phyloP scores from a whole-genome alignment of 257 asterid genomes.

The Solanum bulbocastanum region DNA sequence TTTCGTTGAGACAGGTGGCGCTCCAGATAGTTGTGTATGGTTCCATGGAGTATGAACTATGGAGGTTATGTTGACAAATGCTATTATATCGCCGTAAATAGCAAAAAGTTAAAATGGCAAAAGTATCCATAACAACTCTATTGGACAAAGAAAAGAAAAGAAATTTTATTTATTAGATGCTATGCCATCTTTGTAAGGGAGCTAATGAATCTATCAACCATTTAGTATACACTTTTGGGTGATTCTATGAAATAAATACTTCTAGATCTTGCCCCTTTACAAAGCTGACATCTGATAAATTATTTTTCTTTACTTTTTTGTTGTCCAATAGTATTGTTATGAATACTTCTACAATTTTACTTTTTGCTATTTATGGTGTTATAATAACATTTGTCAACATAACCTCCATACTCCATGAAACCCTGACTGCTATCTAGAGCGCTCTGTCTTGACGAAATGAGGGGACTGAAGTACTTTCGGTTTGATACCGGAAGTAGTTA shows the following conservation, averaged over 20 bases:
- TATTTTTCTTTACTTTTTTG: too few species aligned
- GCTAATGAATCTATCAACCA: neutral
- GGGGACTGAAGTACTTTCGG: too few species aligned
- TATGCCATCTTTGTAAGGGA: neutral
- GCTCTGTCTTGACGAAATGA: too few species aligned
- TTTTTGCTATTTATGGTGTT: too few species aligned
- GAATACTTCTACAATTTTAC: too few species aligned
- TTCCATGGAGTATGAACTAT: neutral
- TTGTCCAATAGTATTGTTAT: too few species aligned
- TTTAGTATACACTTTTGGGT: neutral
- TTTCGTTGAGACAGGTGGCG: neutral
- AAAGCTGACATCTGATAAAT: neutral
- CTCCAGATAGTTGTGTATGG: neutral
- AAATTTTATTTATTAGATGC: neutral
- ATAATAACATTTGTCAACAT: too few species aligned
- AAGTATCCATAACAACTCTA: neutral
- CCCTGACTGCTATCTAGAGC: too few species aligned
- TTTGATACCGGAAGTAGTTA: too few species aligned
- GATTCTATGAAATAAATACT: neutral
- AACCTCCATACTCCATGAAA: too few species aligned
- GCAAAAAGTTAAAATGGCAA: neutral
- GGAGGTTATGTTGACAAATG: neutral
- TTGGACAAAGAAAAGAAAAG: neutral
- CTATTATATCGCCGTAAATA: neutral
- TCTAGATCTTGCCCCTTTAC: neutral